These are phyloP conservation scores for Neurospora hispaniola DNA, from an alignment of 495 filamentous ascomycete genomes.

Conservation along the genomic window DNA sequence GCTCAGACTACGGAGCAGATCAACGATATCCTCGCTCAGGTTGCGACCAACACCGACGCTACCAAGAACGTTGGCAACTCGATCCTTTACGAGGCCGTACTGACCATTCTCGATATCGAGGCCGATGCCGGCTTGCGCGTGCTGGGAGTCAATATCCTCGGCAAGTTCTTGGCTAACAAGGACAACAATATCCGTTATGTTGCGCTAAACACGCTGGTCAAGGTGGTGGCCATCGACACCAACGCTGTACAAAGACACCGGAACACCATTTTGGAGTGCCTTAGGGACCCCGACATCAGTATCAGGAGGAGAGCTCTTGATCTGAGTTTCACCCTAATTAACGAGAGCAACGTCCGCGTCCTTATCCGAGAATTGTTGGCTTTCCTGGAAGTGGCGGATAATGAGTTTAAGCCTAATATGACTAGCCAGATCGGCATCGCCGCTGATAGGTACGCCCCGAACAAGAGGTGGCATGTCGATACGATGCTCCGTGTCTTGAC, in stretches of 20 bases:
- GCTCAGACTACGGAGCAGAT: conserved; percentile 87
- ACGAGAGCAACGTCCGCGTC: conserved; percentile 88
- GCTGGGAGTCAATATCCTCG: conserved; percentile 93
- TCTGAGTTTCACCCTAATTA: conserved; percentile 95
- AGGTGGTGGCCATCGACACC: conserved; percentile 95
- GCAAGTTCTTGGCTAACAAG: conserved; percentile 93
- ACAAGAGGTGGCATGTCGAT: conserved; percentile 96
- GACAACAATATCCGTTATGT: conserved; percentile 99
- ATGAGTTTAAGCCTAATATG: conserved; percentile 97
- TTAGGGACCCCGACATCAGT: conserved; percentile 97
- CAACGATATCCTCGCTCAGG: conserved; percentile 96
- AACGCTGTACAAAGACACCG: conserved; percentile 95
- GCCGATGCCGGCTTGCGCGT: conserved; percentile 90
- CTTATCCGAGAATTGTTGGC: conserved; percentile 85
- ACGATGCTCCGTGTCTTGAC: conserved; percentile 94
- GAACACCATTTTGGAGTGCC: conserved; percentile 92
- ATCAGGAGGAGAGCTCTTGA: conserved; percentile 90
- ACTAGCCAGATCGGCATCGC: conserved; percentile 95
- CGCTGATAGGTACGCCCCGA: conserved; percentile 88
- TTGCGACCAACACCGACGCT: conserved; percentile 95
- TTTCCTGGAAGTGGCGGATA: conserved; percentile 93
- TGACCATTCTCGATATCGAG: conserved; percentile 96
- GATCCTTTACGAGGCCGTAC: conserved; percentile 93
- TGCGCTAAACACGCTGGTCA: conserved; percentile 91
- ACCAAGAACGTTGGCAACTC: conserved; percentile 98